Evolutionary conservation across 176 grass and related monocot genomes (phyloP).

Genomic region (Rhynchospora breviuscula): DNA sequence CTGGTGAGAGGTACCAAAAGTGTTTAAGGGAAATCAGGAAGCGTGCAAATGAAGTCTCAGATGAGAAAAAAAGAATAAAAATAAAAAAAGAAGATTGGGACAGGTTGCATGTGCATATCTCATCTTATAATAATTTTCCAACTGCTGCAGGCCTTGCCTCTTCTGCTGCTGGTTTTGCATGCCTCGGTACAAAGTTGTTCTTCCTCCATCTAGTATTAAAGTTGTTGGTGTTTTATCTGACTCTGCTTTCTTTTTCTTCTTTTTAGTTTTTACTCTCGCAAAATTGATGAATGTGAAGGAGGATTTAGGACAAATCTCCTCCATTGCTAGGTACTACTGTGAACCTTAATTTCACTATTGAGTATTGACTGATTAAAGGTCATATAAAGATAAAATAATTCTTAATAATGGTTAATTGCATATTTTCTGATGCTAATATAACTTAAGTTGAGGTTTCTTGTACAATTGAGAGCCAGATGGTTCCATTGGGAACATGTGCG

Average conservation of each 20-base stretch:
- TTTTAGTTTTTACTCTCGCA: constrained; percentile 77
- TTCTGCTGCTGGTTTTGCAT: constrained; percentile 87
- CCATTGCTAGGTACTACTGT: constrained; percentile 63
- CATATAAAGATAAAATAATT: background rate
- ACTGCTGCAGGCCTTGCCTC: constrained; percentile 87
- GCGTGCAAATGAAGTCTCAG: constrained; percentile 45
- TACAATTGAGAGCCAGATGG: background rate
- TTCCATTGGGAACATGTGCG: background rate
- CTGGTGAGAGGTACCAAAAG: constrained; percentile 61
- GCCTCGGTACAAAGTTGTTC: constrained; percentile 54
- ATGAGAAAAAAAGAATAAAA: constrained; percentile 51
- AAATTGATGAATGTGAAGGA: constrained; percentile 93
- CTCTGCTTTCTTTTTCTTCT: background rate
- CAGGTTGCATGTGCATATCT: constrained; percentile 72
- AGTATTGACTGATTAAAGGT: background rate
- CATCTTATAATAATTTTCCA: constrained; percentile 87
- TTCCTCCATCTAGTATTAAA: background rate
- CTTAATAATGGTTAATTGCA: background rate
- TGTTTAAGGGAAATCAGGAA: constrained; percentile 79
- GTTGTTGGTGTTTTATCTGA: background rate
- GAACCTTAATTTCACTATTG: constrained; percentile 6
- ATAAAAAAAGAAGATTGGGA: constrained; percentile 84
- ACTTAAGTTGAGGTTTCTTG: background rate
- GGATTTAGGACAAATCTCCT: constrained; percentile 76
- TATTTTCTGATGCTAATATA: constrained; percentile 1